Base-by-base conservation (phyloP, 768 basidiomycete species). In the Paxillus ammoniavirescens region DNA sequence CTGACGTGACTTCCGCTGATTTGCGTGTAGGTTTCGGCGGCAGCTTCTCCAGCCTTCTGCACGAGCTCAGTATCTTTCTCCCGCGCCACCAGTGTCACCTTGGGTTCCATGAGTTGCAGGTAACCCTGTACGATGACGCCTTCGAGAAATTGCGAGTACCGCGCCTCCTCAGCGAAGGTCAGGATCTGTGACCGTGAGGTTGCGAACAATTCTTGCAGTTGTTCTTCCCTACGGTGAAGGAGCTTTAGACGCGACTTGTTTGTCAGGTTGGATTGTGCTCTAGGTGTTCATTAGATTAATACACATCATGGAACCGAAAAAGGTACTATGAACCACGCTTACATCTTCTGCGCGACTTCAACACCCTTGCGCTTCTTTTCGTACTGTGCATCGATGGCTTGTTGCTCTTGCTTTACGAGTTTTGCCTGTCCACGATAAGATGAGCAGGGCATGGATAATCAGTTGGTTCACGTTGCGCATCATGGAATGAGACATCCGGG, bases 271-370 rank as follows among this genome's bases (percentile, higher is more conserved):
- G 96, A 98, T 68, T 96, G 91, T 8, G 94, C 86, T 61, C 96
- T 98, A 62, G 1, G 37, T 8, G 31, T 50, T 47, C 52, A 46
- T 41, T 33, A 42, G 42, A 31, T 63, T 30, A 48, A 54, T 31
- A 43, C 21, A 42, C 9, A 42, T 21, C 38, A 30, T 13, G 31
- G 52, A 18, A 36, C 26, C 18, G 49, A 41, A 42, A 23, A 17
- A 47, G 45, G 41, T 15, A 5, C 21, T 2, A 3, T 35, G 7
- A 23, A 57, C 13, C 4, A 15, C 17, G 74, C 86, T 54, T 65
- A 96, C 96, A 99, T 98, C 80, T 97, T 98, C 80, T 94, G 93
- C 36, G 93, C 83, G 15, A 93, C 87, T 67, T 98, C 93, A 12
- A 85, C 88, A 53, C 89, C 90, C 73, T 99, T 99, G 65, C 83